Evolutionary conservation across 2,329 filamentous ascomycete genomes (phyloP).

Genomic region (Pseudogymnoascus verrucosus): DNA sequence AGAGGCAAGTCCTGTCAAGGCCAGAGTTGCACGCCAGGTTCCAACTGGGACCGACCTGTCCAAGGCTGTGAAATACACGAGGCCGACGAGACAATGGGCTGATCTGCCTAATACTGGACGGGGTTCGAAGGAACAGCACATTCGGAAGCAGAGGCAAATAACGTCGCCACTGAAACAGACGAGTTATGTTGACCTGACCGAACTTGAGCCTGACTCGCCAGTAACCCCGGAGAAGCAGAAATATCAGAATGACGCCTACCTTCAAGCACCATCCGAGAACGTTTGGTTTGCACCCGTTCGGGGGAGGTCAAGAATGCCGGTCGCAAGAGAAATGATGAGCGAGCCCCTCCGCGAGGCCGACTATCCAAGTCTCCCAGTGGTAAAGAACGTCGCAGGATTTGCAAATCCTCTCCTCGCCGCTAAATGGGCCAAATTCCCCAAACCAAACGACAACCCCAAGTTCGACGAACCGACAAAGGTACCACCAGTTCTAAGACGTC

Average conservation of each 20-base stretch:
- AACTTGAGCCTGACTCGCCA: background rate
- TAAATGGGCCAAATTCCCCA: background rate
- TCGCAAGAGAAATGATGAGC: background rate
- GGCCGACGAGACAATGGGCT: background rate
- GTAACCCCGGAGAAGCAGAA: background rate
- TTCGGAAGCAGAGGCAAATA: background rate
- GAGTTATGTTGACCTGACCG: background rate
- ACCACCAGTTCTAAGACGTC: background rate
- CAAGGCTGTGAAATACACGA: background rate
- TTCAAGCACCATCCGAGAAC: background rate
- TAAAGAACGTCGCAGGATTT: background rate
- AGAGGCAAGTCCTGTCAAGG: background rate
- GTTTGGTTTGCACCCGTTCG: background rate
- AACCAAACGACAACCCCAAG: background rate
- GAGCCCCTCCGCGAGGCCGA: background rate
- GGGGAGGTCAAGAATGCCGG: background rate
- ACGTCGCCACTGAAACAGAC: background rate
- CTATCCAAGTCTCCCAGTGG: background rate
- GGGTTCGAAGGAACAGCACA: background rate
- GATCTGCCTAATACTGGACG: background rate
- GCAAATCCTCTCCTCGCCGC: background rate
- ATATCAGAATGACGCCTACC: background rate
- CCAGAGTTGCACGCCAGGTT: constrained; percentile 1
- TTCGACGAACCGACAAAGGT: background rate
- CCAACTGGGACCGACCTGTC: background rate